Evolutionary conservation across 1,284 basidiomycete genomes (phyloP), one percentile per base, ranked within the genome.

Genomic region (Cryptococcus deneoformans): DNA sequence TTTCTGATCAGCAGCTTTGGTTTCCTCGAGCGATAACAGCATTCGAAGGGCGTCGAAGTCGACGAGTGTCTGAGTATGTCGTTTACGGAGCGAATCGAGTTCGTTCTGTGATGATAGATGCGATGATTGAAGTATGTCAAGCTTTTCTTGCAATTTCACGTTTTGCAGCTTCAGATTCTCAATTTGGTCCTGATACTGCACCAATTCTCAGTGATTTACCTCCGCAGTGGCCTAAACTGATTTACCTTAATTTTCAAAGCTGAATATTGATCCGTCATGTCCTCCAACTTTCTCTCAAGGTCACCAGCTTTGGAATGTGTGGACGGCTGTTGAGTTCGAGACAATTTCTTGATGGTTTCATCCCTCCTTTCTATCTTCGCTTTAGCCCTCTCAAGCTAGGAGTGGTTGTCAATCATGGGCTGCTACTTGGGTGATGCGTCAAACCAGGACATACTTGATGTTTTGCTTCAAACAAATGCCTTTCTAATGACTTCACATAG

Each of bases 161-260:
- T 55, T 57, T 40, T 56, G 50, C 8, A 14, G 5, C 49, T 56
- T 43, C 2, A 61, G 35, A 8, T 35, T 8, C 4, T 50, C 40
- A 6, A 64, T 0, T 37, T 66, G 55, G 7, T 54, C 46, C 2
- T 56, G 50, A 39, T 60, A 54, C 62, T 66, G 16, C 43, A n/a
- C 24, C 40, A 53, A 35, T 50, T 29, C 42, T 7, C n/a, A 14
- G 49, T 20, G 12, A 16, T 50, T 10, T 48, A 34, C 43, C 12
- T 53, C 24, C 29, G 12, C 34, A 36, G 9, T 37, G 20, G 35
- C 29, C 12, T 38, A 53, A 5, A 10, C 63, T 29, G 14, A 29
- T 29, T 29, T 29, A 68, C 69, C 64, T 65, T 67, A 14, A 42
- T 53, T 52, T 69, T 71, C 5, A 62, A 62, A 4, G 51, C 29